Evolutionary conservation across 2,329 filamentous ascomycete species (phyloP), one percentile per base, ranked within the genome.

Genomic region (Ophiostoma quercus): DNA sequence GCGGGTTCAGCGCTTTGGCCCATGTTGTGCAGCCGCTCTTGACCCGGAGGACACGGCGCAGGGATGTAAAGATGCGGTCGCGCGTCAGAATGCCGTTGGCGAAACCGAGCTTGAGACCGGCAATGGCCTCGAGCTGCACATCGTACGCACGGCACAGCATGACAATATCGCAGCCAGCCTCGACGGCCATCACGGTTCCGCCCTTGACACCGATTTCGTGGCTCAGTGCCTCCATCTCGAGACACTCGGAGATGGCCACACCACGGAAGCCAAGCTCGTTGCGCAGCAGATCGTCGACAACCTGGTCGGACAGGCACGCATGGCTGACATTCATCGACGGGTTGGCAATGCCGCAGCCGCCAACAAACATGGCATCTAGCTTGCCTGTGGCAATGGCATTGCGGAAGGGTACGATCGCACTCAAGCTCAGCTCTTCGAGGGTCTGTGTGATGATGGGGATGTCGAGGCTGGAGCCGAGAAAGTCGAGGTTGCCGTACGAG

Each of bases 201-300:
- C 95, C 94, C 74, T 94, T 93, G 22, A 99, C 93, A n/a, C 94
- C 94, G 67, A 98, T 95, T 75, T 97, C 96, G 76, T 96, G 92
- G 73, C 92, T 95, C 9, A 98, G 85, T 0, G 94, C 93, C 76
- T 97, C 94, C 94, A 98, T 98, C 78, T 97, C 94, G 8, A 98
- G 81, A 74, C 94, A 98, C 77, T 98, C 94, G 0, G 94, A 97
- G 67, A 98, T 92, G 32, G 95, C 93, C 2, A 98, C 94, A 1
- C 94, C 94, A 67, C 92, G 87, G 75, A 98, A 98, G 2, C 91
- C 90, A 32, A 98, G 85, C 74, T 97, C 93, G 71, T 90, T 90
- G n/a, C 94, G 87, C 3, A 98, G 82, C 29, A 97, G 81, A 71
- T 95, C 92, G 76, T 97, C 92, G 2, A 98, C 93, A 0, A 98